Percentiles rank a stretch among this genome's conserved stretches.
Evolutionary conservation across 1,139 yeast genomes (phyloP).

Genomic region (Casaregolazyma lundiana): DNA sequence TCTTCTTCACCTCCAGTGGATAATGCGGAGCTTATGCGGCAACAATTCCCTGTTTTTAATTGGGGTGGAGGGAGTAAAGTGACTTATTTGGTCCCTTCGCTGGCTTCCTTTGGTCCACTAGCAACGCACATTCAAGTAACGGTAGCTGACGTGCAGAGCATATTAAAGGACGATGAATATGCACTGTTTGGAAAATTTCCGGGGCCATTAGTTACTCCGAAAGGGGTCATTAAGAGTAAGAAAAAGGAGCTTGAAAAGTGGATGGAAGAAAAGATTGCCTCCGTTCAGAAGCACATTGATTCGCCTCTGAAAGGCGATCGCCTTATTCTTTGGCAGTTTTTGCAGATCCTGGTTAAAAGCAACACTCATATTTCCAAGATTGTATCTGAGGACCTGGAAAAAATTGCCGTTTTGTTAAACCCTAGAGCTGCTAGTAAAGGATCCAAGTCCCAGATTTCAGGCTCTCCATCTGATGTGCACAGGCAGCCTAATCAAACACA

Average conservation of each 20-base stretch:
- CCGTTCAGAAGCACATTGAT: conserved; percentile 21
- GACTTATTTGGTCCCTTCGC: conserved; percentile 43
- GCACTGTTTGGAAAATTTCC: conserved; percentile 43
- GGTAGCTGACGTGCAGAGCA: conserved; percentile 25
- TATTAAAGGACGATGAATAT: conserved; percentile 30
- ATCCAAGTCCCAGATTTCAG: conserved; percentile 21
- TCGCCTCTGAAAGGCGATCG: conserved; percentile 22
- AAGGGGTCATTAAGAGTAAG: conserved; percentile 46
- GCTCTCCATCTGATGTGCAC: conserved; percentile 28
- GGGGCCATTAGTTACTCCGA: conserved; percentile 49
- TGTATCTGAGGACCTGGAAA: conserved; percentile 17
- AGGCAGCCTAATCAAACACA: conserved; percentile 4
- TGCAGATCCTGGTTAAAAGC: conserved; percentile 26
- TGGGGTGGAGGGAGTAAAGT: conserved; percentile 54
- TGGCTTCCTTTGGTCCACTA: conserved; percentile 30
- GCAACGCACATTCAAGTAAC: conserved; percentile 30
- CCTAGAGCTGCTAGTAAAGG: conserved; percentile 20
- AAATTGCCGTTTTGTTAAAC: conserved; percentile 22
- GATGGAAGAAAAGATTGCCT: conserved; percentile 39
- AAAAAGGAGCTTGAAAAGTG: conserved; percentile 64
- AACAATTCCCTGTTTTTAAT: conserved; percentile 75
- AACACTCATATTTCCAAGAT: conserved; percentile 16
- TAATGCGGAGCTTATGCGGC: conserved; percentile 32
- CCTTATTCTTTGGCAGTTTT: conserved; percentile 31
- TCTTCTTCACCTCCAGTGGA: conserved; percentile 23